Conservation (phyloP, 2,329 filamentous ascomycete species). For the Colletotrichum somersetense region DNA sequence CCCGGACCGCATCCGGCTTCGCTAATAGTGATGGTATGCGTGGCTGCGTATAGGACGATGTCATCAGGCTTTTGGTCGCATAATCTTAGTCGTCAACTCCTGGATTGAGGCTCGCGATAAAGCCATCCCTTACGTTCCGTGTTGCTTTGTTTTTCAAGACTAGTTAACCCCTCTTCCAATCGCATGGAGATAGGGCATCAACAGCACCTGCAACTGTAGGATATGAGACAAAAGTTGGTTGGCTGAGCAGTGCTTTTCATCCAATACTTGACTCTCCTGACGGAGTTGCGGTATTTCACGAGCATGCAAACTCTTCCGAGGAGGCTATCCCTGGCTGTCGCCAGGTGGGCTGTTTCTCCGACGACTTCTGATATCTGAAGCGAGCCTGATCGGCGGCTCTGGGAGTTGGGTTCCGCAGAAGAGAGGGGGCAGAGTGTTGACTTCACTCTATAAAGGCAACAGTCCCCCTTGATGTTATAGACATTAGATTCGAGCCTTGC, state of each 20-base stretch:
- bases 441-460: background rate
- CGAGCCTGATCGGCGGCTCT: background rate
- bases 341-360: background rate
- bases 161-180: slow-evolving; percentile 2
- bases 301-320: background rate
- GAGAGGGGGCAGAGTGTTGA: background rate
- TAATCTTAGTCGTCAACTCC: background rate
- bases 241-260: background rate
- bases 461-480: background rate
- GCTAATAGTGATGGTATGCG: slow-evolving; percentile 11
- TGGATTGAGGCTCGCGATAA: background rate
- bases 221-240: background rate
- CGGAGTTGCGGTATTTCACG: background rate
- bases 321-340: background rate
- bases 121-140: slow-evolving; percentile 15
- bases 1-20: slow-evolving; percentile 6
- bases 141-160: background rate
- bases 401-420: background rate
- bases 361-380: background rate
- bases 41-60: background rate
- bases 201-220: background rate
- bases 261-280: too few relatives aligned
- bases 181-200: background rate
- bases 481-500: background rate
- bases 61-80: background rate